Evolutionary conservation across 352 stramenopile species (phyloP), one percentile per base, ranked within the genome.

Genomic region (Paralagenidium karlingii): DNA sequence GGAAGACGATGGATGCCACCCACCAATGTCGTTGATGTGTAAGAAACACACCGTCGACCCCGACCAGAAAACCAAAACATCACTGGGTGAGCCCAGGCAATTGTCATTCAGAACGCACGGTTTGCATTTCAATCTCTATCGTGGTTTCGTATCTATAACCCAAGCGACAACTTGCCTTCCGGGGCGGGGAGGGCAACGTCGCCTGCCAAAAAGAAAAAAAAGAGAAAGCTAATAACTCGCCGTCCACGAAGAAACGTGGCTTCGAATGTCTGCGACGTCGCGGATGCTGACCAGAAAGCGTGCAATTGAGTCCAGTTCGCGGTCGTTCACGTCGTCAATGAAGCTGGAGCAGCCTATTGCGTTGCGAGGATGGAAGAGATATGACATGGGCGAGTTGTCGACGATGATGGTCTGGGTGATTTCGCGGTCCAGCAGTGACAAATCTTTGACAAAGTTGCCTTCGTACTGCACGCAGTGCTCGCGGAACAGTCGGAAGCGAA

Each of bases 301-400:
- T n/a, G 50, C 49, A 26, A 89, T 89, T 3, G 75, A 86, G 41
- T 86, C 63, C n/a, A 97, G 58, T 40, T 97, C 90, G 29, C 58
- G 49, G 50, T 97, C 90, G 24, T 64, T 59, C 45, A 68, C 57
- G 52, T 96, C 78, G 34, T 97, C 82, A 29, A 96, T 94, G 43
- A 95, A 97, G 36, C 61, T 83, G 16, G 74, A 88, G 50, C 70
- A 85, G 15, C 70, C 70, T 40, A 86, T 82, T 15, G 75, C 70
- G 18, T 86, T 87, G 29, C 60, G 63, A 13, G 96, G 95, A 59
- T 99, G 96, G 58, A 99, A 99, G 26, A 98, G 69, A 58, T 98
- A 99, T 5, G 87, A 96, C 60, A 91, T 93, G n/a, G 96, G 94
- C 40, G 90, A 97, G 60, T 99, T 99, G 67, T 99, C 96, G 45